Percentiles rank a stretch among this genome's conserved stretches.
Conservation (phyloP, 31 red algal genomes). For the Odonthalia washingtoniensis region DNA sequence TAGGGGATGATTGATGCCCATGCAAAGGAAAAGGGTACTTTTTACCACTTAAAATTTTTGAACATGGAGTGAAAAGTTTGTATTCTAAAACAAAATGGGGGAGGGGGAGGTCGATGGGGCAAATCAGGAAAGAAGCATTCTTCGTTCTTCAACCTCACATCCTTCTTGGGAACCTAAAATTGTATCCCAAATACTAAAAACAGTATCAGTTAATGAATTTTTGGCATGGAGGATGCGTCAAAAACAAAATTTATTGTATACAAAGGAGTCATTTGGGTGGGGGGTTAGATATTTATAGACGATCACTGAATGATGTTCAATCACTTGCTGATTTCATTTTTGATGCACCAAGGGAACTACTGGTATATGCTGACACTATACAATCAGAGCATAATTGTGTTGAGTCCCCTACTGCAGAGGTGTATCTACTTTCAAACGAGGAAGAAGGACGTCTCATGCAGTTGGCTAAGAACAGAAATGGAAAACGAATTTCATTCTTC, state of each 20-base stretch:
- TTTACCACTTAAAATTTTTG: too few species aligned
- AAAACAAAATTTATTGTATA: conserved; percentile 1
- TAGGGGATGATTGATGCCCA: too few species aligned
- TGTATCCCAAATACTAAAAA: conserved; percentile 24
- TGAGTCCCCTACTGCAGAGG: neutral
- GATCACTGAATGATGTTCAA: conserved; percentile 27
- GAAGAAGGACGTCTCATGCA: neutral
- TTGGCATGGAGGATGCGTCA: conserved; percentile 32
- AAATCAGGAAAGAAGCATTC: conserved; percentile 17
- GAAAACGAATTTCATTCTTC: conserved; percentile 19
- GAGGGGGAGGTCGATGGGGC: conserved; percentile 21
- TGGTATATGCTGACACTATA: conserved; percentile 40
- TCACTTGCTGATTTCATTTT: conserved; percentile 43
- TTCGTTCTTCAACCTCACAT: conserved; percentile 14
- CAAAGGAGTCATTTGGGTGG: neutral
- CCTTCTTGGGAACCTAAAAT: conserved; percentile 35
- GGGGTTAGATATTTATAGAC: neutral
- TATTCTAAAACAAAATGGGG: neutral
- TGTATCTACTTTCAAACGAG: neutral
- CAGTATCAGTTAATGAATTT: conserved; percentile 9
- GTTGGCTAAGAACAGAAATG: neutral
- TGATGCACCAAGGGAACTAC: conserved; percentile 27
- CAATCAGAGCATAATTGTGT: neutral
- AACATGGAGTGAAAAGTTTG: neutral
- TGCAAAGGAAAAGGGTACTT: too few species aligned